phyloP scores from a whole-genome alignment of 495 filamentous ascomycete genomes.

The Penicillium antarcticum region DNA sequence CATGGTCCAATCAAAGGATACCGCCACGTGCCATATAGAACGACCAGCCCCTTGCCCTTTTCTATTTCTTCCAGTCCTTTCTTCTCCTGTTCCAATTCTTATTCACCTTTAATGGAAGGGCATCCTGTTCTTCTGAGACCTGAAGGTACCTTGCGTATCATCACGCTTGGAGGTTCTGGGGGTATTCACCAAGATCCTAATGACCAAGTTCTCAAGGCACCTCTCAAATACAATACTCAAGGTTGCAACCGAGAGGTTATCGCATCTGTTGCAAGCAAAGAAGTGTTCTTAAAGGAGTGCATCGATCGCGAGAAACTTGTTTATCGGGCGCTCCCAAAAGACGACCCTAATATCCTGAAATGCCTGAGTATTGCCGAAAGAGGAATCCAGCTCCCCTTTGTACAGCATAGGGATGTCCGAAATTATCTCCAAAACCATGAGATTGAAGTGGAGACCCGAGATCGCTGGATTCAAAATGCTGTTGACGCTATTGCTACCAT shows the following conservation, averaged over 20 bases:
- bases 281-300: slow-evolving; percentile 4
- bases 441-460: slow-evolving; percentile 6
- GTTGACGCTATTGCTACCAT: slow-evolving; percentile 21
- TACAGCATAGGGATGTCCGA: slow-evolving; percentile 8
- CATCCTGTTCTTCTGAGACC: background rate
- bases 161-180: slow-evolving; percentile 7
- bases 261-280: background rate
- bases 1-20: no score
- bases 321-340: slow-evolving; percentile 7
- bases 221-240: slow-evolving; percentile 6
- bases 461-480: slow-evolving; percentile 24
- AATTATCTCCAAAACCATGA: slow-evolving; percentile 10
- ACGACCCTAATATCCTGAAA: slow-evolving; percentile 12
- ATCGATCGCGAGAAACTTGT: slow-evolving; percentile 12
- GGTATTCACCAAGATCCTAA: background rate
- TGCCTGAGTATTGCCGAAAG: slow-evolving; percentile 11
- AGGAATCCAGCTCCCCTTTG: slow-evolving; percentile 9
- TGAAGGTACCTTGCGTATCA: background rate
- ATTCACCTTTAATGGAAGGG: background rate
- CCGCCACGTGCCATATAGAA: no score
- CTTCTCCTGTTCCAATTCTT: no score
- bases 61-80: no score
- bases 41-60: no score
- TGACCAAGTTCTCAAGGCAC: slow-evolving; percentile 5
- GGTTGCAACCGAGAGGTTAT: slow-evolving; percentile 6